phyloP scores from a whole-genome alignment of 352 stramenopile species.

The Phytophthora constricta region DNA sequence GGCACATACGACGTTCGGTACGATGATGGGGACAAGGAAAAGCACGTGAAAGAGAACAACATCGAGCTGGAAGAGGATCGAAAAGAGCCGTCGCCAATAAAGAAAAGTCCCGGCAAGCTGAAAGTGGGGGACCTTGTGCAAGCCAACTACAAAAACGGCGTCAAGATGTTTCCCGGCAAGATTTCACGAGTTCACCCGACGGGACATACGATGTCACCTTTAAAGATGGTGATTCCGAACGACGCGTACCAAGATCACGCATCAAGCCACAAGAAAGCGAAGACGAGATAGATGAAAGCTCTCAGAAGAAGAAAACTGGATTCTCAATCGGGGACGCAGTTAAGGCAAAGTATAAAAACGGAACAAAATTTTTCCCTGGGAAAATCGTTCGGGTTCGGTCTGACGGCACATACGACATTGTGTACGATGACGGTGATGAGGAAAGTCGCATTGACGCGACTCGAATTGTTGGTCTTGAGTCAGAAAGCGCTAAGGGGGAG shows the following conservation, averaged over 20 bases:
- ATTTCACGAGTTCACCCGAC: conserved; percentile 65
- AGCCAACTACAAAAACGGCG: conserved; percentile 45
- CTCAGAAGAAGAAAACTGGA: conserved; percentile 19
- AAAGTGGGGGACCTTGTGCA: conserved; percentile 38
- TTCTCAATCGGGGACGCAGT: conserved; percentile 50
- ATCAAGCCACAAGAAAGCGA: conserved; percentile 25
- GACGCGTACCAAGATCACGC: conserved; percentile 34
- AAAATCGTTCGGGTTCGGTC: conserved; percentile 53
- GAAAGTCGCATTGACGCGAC: conserved; percentile 32
- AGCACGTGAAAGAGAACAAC: conserved; percentile 34
- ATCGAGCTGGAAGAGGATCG: conserved; percentile 38
- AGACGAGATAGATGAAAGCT: conserved; percentile 2
- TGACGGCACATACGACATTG: conserved; percentile 65
- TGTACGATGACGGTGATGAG: conserved; percentile 52
- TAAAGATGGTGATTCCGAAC: conserved; percentile 57
- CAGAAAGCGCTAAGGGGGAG: conserved; percentile 10
- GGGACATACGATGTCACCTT: conserved; percentile 61
- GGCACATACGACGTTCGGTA: conserved; percentile 69
- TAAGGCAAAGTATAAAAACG: conserved; percentile 54
- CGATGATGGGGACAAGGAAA: conserved; percentile 61
- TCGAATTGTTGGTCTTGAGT: conserved; percentile 20
- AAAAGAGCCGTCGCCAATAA: neutral
- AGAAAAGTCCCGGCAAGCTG: conserved; percentile 7
- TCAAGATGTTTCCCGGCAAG: conserved; percentile 59
- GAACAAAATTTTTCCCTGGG: conserved; percentile 48